Evolutionary conservation across 768 basidiomycete species (phyloP).

Genomic region (Pholiota conissans): DNA sequence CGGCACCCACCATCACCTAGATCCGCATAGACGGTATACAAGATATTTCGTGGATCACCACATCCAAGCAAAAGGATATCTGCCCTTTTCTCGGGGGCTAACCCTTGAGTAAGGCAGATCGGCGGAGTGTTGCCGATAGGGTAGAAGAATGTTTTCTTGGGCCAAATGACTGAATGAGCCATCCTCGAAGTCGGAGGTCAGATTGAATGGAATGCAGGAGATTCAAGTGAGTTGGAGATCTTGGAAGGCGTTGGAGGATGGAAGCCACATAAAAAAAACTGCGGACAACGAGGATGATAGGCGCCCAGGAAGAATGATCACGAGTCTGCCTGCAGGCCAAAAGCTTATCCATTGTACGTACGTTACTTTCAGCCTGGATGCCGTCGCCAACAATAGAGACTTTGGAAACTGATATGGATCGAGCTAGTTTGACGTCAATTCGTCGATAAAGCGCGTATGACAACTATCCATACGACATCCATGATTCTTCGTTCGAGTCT

Average conservation of each 20-base stretch:
- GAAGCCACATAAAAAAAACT: not conserved
- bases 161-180: conserved; percentile 46
- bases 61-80: conserved; percentile 53
- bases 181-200: too few species aligned
- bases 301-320: not conserved
- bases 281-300: not conserved
- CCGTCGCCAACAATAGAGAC: too few species aligned
- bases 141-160: conserved; percentile 50
- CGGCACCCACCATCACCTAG: conserved; percentile 20
- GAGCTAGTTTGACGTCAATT: too few species aligned
- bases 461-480: too few species aligned
- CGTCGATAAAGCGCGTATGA: too few species aligned
- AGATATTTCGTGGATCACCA: conserved; percentile 54
- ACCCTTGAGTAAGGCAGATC: conserved; percentile 43
- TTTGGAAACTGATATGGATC: too few species aligned
- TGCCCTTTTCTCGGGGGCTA: conserved; percentile 47
- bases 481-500: too few species aligned
- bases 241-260: not conserved
- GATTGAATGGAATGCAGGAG: too few species aligned
- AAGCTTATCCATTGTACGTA: too few species aligned
- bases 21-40: conserved; percentile 45
- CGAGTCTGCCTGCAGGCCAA: too few species aligned
- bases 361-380: too few species aligned
- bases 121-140: conserved; percentile 62
- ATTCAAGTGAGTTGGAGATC: not conserved